Evolutionary conservation across 2,329 filamentous ascomycete species (phyloP), one percentile per base, ranked within the genome.

Genomic region (Cercospora citrullina): DNA sequence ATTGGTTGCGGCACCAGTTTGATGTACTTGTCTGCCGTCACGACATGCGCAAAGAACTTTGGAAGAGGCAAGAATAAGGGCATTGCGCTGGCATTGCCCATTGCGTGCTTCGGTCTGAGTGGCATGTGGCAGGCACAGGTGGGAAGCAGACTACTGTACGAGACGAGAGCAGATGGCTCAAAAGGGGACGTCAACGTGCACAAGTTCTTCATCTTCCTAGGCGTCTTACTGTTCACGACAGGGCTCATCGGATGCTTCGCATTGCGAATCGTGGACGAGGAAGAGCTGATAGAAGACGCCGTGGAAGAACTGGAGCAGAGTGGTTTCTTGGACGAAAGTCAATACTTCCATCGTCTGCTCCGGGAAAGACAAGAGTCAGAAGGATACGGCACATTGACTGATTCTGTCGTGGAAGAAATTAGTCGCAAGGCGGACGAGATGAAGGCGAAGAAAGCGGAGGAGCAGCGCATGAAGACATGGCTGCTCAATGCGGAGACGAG

Each of bases 11-110:
- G 89, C 5, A 97, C 94, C 0, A 92, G 91, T 72, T 88, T 88
- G 79, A 93, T 98, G 88, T 99, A 98, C 79, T 85, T 98, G 65
- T 87, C 90, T 61, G 90, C 93, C 1, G 90, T 99, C n/a, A 94
- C 94, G 6, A 96, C 94, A 0, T 97, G 93, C 77, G 95, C 95
- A 39, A 99, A 99, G 87, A 99, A 98, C 81, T 99, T 98, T 81
- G 94, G 94, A 60, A 89, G 91, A 69, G 93, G 93, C 4, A 91
- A 90, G 76, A 90, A 96, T 76, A 91, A 94, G 75, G 95, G 95
- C 0, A 82, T 99, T 61, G 94, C 96, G 68, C 85, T 99, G 65
- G 94, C 94, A 1, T 85, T 92, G 68, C 95, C 95, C 1, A 97
- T 98, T 78, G 93, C 95, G 0, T 90, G 92, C 6, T 97, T 97